A percentile compares a stretch with the other conserved stretches of the same genome.
phyloP scores from a whole-genome alignment of 208 protist genomes.

The Plasmodiophora brassicae region DNA sequence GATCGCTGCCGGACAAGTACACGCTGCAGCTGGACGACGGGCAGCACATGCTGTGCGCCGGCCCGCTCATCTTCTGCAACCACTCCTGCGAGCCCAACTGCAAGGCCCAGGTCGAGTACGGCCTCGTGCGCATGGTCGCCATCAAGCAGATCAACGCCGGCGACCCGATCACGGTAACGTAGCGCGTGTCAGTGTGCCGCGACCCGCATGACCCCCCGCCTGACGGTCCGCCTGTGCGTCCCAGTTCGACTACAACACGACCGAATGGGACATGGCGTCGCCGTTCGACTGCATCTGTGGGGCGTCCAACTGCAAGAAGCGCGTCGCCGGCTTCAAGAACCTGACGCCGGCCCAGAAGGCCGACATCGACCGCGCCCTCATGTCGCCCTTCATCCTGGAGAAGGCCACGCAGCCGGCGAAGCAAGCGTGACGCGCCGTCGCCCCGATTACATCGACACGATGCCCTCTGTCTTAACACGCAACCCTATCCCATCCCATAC shows the following conservation, averaged over 20 bases:
- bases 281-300: constrained; percentile 32
- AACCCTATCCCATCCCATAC: no score
- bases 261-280: background rate
- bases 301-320: background rate
- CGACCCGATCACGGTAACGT: constrained; percentile 22
- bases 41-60: background rate
- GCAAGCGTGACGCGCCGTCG: no score
- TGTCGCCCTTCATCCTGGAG: background rate
- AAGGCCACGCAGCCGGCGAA: no score
- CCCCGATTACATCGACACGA: no score
- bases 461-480: no score
- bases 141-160: background rate
- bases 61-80: constrained; percentile 23
- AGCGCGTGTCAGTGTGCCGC: no score
- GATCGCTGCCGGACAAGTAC: constrained; percentile 5
- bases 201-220: no score
- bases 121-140: background rate
- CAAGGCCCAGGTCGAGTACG: background rate
- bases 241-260: constrained; percentile 33
- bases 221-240: no score
- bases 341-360: background rate
- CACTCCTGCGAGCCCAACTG: constrained; percentile 23
- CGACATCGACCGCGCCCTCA: background rate
- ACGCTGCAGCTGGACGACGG: constrained; percentile 2
- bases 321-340: constrained; percentile 33